Base-by-base conservation (phyloP, 208 protist genomes). In the Angomonas deanei region DNA sequence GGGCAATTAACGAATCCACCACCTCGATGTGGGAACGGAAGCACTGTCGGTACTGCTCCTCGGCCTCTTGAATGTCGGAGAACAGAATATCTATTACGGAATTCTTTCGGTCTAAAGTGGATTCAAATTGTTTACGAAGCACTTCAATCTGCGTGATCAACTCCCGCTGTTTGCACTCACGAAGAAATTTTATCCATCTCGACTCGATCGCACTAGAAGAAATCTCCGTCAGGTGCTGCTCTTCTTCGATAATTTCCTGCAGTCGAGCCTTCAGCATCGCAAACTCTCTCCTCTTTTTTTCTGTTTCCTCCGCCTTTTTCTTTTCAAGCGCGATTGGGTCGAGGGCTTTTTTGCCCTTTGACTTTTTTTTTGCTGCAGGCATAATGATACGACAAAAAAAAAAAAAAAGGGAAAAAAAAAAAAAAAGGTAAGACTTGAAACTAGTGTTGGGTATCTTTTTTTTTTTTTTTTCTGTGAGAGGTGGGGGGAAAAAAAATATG, bases 111-210 rank as follows among this genome's bases (percentile, higher is more conserved):
- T 98, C 97, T 17, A 98, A 82, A 26, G 87, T 76, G 24, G 82
- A 64, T 59, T 97, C 93, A 61, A 98, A 97, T 13, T 74, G 74
- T n/a, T 97, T 86, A 1, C 82, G 74, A 23, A 96, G 48, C 23
- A 97, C 78, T 56, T 97, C 93, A 49, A 98, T 91, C 34, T 93
- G 84, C 1, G 92, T 68, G 0, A 91, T 64, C 0, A 98, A 81
- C 61, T 97, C 93, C 58, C 93, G 80, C 32, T 94, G 87, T 76
- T 98, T 98, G 63, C 92, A 91, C 39, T 95, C 80, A 6, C 96
- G 85, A 33, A 97, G 72, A 65, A 97, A 94, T 13, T 76, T 61
- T 19, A 97, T 86, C 93, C 93, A 97, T 0, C 88, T 79, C 0
- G 83, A 78, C 68, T 97, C 86, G 31, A 97, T 89, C 2, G 75